A percentile compares a stretch with the other conserved stretches of the same genome.
phyloP scores from a whole-genome alignment of 1,284 basidiomycete species.

The Gomphus bonarii region DNA sequence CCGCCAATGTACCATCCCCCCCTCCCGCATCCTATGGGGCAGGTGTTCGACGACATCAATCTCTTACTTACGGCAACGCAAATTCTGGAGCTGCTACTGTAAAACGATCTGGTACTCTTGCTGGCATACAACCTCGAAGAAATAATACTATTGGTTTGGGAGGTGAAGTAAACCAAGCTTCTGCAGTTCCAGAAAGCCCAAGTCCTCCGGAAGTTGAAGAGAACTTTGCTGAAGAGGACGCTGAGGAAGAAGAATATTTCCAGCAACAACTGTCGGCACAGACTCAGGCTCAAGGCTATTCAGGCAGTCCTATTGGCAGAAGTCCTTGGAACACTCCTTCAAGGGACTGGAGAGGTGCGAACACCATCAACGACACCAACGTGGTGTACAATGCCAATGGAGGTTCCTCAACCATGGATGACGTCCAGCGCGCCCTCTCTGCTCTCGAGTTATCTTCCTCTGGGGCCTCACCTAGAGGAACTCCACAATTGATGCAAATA shows the following conservation, averaged over 20 bases:
- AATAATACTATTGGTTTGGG: constrained; percentile 8
- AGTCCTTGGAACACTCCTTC: constrained; percentile 49
- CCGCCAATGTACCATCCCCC: constrained; percentile 48
- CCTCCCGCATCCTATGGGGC: constrained; percentile 43
- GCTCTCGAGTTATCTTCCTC: constrained; percentile 42
- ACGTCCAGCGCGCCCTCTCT: constrained; percentile 63
- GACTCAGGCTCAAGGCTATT: constrained; percentile 31
- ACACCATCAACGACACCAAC: constrained; percentile 9
- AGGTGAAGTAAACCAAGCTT: not conserved
- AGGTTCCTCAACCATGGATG: constrained; percentile 41
- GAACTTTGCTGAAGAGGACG: constrained; percentile 41
- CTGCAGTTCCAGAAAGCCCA: constrained; percentile 23
- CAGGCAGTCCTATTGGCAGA: constrained; percentile 51
- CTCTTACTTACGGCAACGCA: constrained; percentile 57
- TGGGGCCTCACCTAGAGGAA: constrained; percentile 23
- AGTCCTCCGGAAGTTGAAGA: constrained; percentile 30
- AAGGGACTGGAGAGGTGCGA: constrained; percentile 40
- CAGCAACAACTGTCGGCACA: constrained; percentile 18
- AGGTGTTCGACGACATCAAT: constrained; percentile 66
- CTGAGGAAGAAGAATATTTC: constrained; percentile 38
- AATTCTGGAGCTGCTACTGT: constrained; percentile 38
- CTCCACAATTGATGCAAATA: constrained; percentile 20
- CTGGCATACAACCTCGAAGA: constrained; percentile 33
- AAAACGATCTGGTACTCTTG: constrained; percentile 62
- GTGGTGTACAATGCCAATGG: constrained; percentile 18